Base-by-base conservation (phyloP, 805 yeast genomes). In the Sugiyamaella smithiae region DNA sequence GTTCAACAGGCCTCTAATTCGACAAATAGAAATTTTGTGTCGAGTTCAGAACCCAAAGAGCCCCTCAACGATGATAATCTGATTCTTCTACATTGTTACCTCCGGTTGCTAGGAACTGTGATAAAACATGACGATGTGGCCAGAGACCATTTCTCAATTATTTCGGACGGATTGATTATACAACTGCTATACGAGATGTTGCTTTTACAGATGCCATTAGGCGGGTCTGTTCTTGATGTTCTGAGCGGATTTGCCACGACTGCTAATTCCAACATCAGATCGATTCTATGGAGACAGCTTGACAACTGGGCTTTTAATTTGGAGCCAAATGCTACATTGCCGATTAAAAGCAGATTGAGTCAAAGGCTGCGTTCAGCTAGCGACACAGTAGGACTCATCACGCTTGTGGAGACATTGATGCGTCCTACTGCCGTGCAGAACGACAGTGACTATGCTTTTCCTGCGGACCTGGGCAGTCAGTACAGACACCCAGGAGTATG, bases 51-150 rank as follows among this genome's bases (percentile, higher is more conserved):
- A 3, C 33, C 33, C 16, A 20, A n/a, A 4, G 40, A 35, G 8
- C 14, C n/a, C 14, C 69, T 89, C 26, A 85, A 86, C 29, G 95
- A 88, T 55, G 97, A 89, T 62, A 84, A 90, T 0, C 68, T 87
- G 5, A 75, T 88, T 5, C 81, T 86, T 46, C 70, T 89, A 5
- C 77, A 90, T 0, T 85, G 96, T 0, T 81, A 86, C 56, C 70
- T 88, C 50, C 81, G 85, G 22, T 67, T 93, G 43, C 69, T 89
- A 1, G 71, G 76, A 6, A 74, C 76, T 45, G 78, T 81, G 24
- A 72, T 82, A 1, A 60, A 61, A 3, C 68, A 76, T 56, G 70
- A 74, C 52, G 61, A 60, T 0, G 57, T 53, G 1, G 71, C 72
- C 1, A 59, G 71, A 35, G 55, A 47, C 1, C 49, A 57, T 22